A percentile compares a stretch with the other conserved stretches of the same genome.
phyloP scores from a whole-genome alignment of 139 green algal species.

The Trebouxia sp. region DNA sequence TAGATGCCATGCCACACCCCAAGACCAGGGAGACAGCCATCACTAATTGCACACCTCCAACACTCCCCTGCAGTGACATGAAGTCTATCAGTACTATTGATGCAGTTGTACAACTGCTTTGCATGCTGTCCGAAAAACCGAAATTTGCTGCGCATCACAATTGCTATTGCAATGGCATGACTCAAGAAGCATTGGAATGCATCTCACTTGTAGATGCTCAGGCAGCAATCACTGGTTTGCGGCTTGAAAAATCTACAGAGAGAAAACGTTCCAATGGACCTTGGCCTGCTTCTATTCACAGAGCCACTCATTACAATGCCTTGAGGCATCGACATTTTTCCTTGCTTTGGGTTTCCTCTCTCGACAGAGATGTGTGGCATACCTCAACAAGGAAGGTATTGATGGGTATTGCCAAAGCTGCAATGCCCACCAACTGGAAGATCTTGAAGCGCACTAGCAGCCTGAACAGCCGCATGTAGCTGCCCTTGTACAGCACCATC shows the following conservation, averaged over 20 bases:
- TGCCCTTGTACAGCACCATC: slow-evolving; percentile 65
- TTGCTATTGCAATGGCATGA: too few relatives aligned
- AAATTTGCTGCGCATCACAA: too few relatives aligned
- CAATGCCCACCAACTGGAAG: slow-evolving; percentile 69
- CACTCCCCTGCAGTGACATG: slow-evolving; percentile 26
- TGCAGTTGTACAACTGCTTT: too few relatives aligned
- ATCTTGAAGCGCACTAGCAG: slow-evolving; percentile 76
- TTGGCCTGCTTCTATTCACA: not conserved
- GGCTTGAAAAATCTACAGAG: too few relatives aligned
- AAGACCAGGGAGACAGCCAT: slow-evolving; percentile 46
- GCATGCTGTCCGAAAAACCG: too few relatives aligned
- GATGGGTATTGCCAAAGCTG: slow-evolving; percentile 38
- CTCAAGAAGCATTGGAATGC: too few relatives aligned
- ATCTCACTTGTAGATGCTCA: too few relatives aligned
- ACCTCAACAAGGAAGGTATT: slow-evolving; percentile 38
- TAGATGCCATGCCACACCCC: slow-evolving; percentile 45
- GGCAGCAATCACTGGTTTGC: too few relatives aligned
- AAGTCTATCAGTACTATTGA: not conserved
- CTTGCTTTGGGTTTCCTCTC: too few relatives aligned
- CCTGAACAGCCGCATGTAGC: slow-evolving; percentile 63
- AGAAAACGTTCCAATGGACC: too few relatives aligned
- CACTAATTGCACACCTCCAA: slow-evolving; percentile 36
- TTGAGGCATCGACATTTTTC: too few relatives aligned
- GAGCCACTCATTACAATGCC: too few relatives aligned
- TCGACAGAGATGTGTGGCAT: not conserved